Evolutionary conservation across 139 green algal species (phyloP), one percentile per base, ranked within the genome.

Genomic region (Chlamydomonas sp.): DNA sequence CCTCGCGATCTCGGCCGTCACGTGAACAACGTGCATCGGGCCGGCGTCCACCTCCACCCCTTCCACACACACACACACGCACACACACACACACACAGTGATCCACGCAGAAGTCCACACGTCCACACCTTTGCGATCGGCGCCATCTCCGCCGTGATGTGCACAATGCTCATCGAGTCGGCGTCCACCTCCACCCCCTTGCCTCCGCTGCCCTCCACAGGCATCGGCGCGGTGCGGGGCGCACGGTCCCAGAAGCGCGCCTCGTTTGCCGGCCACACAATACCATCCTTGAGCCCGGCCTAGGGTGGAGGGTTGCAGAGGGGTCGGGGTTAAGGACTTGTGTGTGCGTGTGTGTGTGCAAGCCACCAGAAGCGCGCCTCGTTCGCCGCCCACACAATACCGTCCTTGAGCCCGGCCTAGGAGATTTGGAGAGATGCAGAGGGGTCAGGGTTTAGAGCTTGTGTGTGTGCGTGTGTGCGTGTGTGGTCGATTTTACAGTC

Each of bases 1-100:
- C 92, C 79, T 98, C 31, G 92, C 92, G 84, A 97, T 90, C 84
- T 97, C 92, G 0, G 92, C 92, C 1, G 89, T 91, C n/a, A 97
- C 70, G 78, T 98, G 92, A 38, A 96, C 81, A 1, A 98, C 75
- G 63, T 96, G 80, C 50, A 96, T 58, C 1, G 64, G 67, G 28
- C 72, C n/a, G n/a, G n/a, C n/a, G n/a, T n/a, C n/a, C n/a, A 16
- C n/a, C 54, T 34, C 6, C 54, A 24, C 16, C 20, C 43, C 13
- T 54, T 63, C 20, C 20, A 63, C 54, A 63, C 54, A 63, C 54
- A 63, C 29, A 24, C 54, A 20, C 43, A 54, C 20, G 13, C 13
- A 54, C 43, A 54, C 20, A 20, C 43, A 20, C n/a, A 24, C 54
- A 64, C 54, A 29, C 54, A 64, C 20, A n/a, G 22, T 16, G n/a